Base-by-base conservation (phyloP, 2,329 filamentous ascomycete species). In the Colletotrichum tabaci region DNA sequence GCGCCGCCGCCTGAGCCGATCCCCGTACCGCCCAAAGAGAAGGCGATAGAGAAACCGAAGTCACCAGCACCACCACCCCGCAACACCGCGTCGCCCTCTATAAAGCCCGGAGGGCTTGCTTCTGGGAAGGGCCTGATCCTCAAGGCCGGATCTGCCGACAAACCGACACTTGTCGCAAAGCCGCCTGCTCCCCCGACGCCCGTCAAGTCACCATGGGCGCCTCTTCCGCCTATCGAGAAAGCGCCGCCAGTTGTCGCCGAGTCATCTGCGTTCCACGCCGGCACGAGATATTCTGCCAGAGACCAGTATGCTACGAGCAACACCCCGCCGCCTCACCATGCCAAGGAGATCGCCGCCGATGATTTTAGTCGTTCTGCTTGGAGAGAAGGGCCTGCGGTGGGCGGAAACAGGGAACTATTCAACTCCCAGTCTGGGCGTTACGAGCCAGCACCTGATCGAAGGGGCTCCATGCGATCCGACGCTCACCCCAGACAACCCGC, bases 361-460 rank as follows among this genome's bases (percentile, higher is more conserved):
- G 96, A 98, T 75, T 98, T 98, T 78, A 97, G 92, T 79, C 89
- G 96, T 73, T 90, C 92, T 63, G 89, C 91, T 44, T 97, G 94
- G 92, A 89, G 93, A 77, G 94, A 98, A 73, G 89, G 91, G 6
- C 86, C 87, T 46, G 79, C 85, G 0, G 79, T 85, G 0, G 86
- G 88, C 67, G 86, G 88, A 13, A 91, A 90, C 73, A 88, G 93
- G 67, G 95, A 98, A 80, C 86, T 98, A 0, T 98, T 91, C 84
- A 98, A 98, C 80, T 97, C 96, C n/a, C 93, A 97, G 66, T 98
- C 94, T 65, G 96, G 96, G 21, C 92, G 94, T 61, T 97, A 98
- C 76, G 96, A 98, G 79, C 95, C 95, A 18, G 96, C 95, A 4
- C 86, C 89, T 63, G 94, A 98, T 73, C 91, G 95, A 47, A 90